These are phyloP conservation scores for Aspergillus indologenus DNA, from an alignment of 495 filamentous ascomycete genomes.

Conservation along the genomic window DNA sequence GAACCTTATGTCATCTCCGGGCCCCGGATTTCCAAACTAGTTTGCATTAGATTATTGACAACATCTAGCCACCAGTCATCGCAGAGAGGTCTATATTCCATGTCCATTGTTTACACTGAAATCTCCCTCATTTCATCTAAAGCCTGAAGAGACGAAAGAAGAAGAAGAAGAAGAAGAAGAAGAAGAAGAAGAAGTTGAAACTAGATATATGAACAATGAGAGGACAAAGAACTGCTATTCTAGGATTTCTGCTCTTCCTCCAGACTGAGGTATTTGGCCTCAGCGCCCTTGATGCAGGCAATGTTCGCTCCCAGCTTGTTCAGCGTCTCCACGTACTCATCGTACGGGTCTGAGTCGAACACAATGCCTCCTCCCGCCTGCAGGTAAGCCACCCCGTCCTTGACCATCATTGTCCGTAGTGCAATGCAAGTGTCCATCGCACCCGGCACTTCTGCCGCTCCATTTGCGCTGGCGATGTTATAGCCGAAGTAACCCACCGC, in stretches of 20 bases:
- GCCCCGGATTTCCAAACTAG: background rate
- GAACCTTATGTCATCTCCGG: background rate
- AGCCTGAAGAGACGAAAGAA: background rate
- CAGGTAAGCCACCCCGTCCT: constrained; percentile 85
- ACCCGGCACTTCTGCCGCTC: constrained; percentile 55
- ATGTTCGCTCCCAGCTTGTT: constrained; percentile 93
- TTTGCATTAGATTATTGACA: background rate
- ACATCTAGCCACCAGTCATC: background rate
- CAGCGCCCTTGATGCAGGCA: constrained; percentile 78
- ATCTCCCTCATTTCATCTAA: background rate
- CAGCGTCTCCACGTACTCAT: constrained; percentile 95
- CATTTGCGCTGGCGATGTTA: constrained; percentile 38
- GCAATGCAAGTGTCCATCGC: constrained; percentile 99
- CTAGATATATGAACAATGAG: constrained; percentile 1
- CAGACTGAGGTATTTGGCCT: constrained; percentile 64
- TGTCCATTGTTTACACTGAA: background rate
- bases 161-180: background rate
- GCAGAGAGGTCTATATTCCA: background rate
- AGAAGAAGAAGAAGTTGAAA: background rate
- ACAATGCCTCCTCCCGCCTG: constrained; percentile 98
- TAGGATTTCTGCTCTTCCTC: constrained; percentile 26
- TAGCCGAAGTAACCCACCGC: constrained; percentile 78
- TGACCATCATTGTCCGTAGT: constrained; percentile 92
- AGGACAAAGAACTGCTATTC: constrained; percentile 3
- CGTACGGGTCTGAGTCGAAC: constrained; percentile 88